phyloP scores from a whole-genome alignment of 1,284 basidiomycete species.

The Moesziomyces parantarcticus region DNA sequence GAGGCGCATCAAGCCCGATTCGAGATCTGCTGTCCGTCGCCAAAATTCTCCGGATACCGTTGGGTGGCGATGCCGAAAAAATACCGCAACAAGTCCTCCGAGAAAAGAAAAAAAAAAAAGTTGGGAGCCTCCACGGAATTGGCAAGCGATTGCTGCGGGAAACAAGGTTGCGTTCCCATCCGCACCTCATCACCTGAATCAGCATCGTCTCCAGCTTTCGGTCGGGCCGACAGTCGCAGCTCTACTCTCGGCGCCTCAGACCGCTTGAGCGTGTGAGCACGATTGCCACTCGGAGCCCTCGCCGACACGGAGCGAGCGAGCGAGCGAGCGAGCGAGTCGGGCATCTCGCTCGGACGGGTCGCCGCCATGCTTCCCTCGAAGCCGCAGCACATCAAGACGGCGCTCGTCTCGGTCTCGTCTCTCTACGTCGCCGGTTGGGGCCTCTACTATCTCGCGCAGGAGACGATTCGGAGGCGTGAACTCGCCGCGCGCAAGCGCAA shows the following conservation, averaged over 20 bases:
- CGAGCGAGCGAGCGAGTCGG: too few species aligned
- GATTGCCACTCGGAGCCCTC: too few species aligned
- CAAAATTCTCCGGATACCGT: not conserved
- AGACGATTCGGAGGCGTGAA: slow-evolving; percentile 35
- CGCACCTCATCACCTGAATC: not conserved
- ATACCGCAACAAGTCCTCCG: not conserved
- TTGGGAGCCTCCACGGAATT: slow-evolving; percentile 15
- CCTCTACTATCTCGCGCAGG: slow-evolving; percentile 56
- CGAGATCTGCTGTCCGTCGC: not conserved
- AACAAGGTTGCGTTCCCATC: not conserved
- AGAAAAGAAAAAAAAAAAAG: slow-evolving; percentile 4
- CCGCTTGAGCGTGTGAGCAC: too few species aligned
- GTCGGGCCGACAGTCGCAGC: slow-evolving; percentile 2
- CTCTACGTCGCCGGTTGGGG: slow-evolving; percentile 50
- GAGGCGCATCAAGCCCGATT: slow-evolving; percentile 1
- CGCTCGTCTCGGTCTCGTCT: slow-evolving; percentile 24
- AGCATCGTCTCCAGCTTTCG: not conserved
- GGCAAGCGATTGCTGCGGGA: not conserved
- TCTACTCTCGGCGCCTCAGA: not conserved
- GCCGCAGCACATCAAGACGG: slow-evolving; percentile 38
- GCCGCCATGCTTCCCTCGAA: slow-evolving; percentile 36
- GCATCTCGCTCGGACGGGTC: too few species aligned
- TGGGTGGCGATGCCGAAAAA: not conserved
- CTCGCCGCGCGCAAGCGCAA: slow-evolving; percentile 35
- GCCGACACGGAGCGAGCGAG: too few species aligned